These are phyloP conservation scores for Mixia osmundae DNA, from an alignment of 1,284 basidiomycete species.

Conservation along the genomic window DNA sequence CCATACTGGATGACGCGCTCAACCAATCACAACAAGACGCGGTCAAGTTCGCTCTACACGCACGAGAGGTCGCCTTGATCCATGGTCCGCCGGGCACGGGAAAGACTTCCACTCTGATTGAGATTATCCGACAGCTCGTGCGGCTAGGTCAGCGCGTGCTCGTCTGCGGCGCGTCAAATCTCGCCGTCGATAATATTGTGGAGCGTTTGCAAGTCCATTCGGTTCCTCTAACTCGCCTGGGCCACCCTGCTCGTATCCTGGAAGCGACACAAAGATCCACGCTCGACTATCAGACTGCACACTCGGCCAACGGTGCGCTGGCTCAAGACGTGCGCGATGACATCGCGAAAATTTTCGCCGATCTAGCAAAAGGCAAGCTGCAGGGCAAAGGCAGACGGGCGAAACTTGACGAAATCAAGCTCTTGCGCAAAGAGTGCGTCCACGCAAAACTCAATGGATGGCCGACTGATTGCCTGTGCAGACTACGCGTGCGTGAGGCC, in stretches of 20 bases:
- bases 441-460: not conserved
- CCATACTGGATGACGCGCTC: constrained; percentile 48
- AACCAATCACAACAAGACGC: constrained; percentile 68
- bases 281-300: constrained; percentile 59
- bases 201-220: constrained; percentile 13
- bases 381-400: constrained; percentile 57
- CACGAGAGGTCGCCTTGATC: constrained; percentile 62
- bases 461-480: constrained; percentile 19
- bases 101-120: constrained; percentile 76
- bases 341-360: constrained; percentile 40
- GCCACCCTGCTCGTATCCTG: constrained; percentile 82
- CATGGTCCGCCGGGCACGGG: constrained; percentile 35
- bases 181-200: constrained; percentile 39
- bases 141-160: constrained; percentile 33
- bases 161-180: constrained; percentile 73
- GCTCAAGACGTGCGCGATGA: constrained; percentile 67
- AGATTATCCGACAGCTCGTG: constrained; percentile 64
- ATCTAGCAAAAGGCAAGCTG: constrained; percentile 53
- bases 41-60: constrained; percentile 43
- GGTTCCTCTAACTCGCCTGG: constrained; percentile 42
- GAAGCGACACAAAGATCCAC: constrained; percentile 50
- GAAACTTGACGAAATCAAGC: constrained; percentile 75
- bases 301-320: constrained; percentile 52
- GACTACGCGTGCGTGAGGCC: constrained; percentile 65
- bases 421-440: constrained; percentile 63